These are phyloP conservation scores for Punica granatum DNA, from an alignment of 345 rosid species.

Conservation along the genomic window DNA sequence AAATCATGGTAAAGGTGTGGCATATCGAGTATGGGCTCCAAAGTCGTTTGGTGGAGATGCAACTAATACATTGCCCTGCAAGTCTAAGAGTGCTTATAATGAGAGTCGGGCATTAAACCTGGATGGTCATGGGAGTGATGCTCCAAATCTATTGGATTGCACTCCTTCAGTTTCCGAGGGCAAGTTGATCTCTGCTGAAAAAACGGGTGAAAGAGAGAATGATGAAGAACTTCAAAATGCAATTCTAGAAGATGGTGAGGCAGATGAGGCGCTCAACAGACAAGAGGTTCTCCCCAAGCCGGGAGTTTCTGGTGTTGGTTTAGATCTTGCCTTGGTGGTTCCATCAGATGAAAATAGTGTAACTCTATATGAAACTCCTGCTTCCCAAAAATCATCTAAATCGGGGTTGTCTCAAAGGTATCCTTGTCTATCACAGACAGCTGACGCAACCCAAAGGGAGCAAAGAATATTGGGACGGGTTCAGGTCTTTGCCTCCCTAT, in stretches of 20 bases:
- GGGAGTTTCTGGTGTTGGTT: conserved; percentile 23
- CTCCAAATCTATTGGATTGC: conserved; percentile 25
- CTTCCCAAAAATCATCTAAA: conserved; percentile 21
- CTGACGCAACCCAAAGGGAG: conserved; percentile 69
- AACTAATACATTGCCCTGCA: conserved; percentile 35
- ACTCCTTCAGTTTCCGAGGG: conserved; percentile 30
- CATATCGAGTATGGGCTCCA: conserved; percentile 72
- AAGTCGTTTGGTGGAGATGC: conserved; percentile 34
- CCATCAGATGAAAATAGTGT: conserved; percentile 21
- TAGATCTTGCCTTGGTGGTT: conserved; percentile 22
- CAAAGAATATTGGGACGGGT: conserved; percentile 70
- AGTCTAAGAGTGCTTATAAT: conserved; percentile 20
- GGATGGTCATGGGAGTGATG: conserved; percentile 25
- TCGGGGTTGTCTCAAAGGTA: conserved; percentile 29
- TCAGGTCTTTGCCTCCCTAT: conserved; percentile 36
- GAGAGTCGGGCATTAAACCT: conserved; percentile 19
- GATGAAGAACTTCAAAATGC: conserved; percentile 27
- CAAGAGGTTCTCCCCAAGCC: conserved; percentile 27
- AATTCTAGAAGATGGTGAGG: conserved; percentile 25
- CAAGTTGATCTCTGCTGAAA: conserved; percentile 28
- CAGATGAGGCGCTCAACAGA: conserved; percentile 18
- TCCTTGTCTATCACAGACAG: conserved; percentile 34
- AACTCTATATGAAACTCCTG: conserved; percentile 28
- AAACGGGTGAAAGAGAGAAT: conserved; percentile 25
- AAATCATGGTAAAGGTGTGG: conserved; percentile 54